A percentile compares a stretch with the other conserved stretches of the same genome.
These are phyloP conservation scores for Globisporangium iwayamae DNA, from an alignment of 352 stramenopile species.

Conservation along the genomic window DNA sequence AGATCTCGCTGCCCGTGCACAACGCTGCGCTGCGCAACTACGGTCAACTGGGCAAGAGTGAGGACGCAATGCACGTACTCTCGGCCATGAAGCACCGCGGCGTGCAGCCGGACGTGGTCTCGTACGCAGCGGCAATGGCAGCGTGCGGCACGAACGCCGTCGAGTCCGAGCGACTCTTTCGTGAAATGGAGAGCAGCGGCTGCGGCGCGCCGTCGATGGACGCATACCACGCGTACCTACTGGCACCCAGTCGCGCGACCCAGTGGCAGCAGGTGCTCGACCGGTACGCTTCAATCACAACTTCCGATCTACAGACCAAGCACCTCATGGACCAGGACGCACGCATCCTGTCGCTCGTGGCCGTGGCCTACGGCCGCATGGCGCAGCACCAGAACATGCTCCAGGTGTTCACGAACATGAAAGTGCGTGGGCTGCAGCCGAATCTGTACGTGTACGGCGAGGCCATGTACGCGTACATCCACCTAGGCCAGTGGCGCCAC, in stretches of 20 bases:
- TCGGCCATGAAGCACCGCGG: slow-evolving; percentile 32
- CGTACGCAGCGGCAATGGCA: slow-evolving; percentile 51
- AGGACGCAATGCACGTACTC: slow-evolving; percentile 41
- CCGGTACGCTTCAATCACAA: slow-evolving; percentile 16
- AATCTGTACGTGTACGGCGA: slow-evolving; percentile 73
- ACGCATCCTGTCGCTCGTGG: slow-evolving; percentile 61
- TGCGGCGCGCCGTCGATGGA: slow-evolving; percentile 17
- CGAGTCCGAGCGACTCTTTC: slow-evolving; percentile 43
- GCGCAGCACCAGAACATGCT: slow-evolving; percentile 49
- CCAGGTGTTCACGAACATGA: slow-evolving; percentile 68
- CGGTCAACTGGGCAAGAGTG: slow-evolving; percentile 31
- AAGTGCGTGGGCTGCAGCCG: slow-evolving; percentile 56
- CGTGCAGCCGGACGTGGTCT: slow-evolving; percentile 45
- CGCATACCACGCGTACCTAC: slow-evolving; percentile 27
- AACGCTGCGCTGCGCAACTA: slow-evolving; percentile 69
- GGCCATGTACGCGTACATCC: slow-evolving; percentile 66
- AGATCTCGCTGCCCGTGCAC: slow-evolving; percentile 38
- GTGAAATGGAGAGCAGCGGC: slow-evolving; percentile 26
- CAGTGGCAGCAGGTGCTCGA: slow-evolving; percentile 20
- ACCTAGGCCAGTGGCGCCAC: slow-evolving; percentile 59
- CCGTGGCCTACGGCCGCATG: slow-evolving; percentile 48
- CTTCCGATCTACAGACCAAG: neutral
- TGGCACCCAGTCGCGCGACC: slow-evolving; percentile 20
- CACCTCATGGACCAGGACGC: slow-evolving; percentile 41
- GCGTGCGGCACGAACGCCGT: slow-evolving; percentile 41